Percentiles rank a stretch among this genome's conserved stretches.
Conservation (phyloP, 129 eudicot species). For the Chrysanthemum makinoi region DNA sequence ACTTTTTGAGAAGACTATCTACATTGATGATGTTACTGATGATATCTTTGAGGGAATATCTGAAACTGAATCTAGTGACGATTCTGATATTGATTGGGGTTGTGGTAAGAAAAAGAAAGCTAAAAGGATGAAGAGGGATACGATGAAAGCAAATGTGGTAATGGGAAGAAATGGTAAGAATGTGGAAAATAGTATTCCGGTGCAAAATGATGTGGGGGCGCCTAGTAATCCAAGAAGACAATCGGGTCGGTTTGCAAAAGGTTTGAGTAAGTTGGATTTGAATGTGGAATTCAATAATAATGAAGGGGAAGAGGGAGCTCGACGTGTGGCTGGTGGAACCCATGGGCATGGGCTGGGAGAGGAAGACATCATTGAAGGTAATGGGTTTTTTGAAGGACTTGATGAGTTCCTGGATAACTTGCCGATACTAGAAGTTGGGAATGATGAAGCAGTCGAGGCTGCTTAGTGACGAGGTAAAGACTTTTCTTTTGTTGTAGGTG, state of each 20-base stretch:
- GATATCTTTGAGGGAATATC: slow-evolving; percentile 48
- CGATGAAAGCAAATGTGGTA: slow-evolving; percentile 17
- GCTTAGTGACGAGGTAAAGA: slow-evolving; percentile 47
- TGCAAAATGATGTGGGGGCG: slow-evolving; percentile 33
- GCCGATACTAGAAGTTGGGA: slow-evolving; percentile 65
- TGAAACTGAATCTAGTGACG: slow-evolving; percentile 30
- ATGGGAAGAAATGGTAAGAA: slow-evolving; percentile 24
- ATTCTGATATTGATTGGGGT: slow-evolving; percentile 63
- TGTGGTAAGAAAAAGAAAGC: slow-evolving; percentile 28
- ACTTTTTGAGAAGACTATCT: slow-evolving; percentile 35
- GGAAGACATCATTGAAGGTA: slow-evolving; percentile 58
- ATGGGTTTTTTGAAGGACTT: slow-evolving; percentile 77
- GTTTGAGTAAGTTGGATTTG: slow-evolving; percentile 78
- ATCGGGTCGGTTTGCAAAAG: slow-evolving; percentile 54
- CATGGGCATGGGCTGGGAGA: slow-evolving; percentile 46
- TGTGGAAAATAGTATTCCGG: slow-evolving; percentile 29
- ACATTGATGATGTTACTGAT: slow-evolving; percentile 60
- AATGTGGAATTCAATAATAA: slow-evolving; percentile 77
- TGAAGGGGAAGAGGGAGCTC: slow-evolving; percentile 69
- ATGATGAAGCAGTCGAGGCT: slow-evolving; percentile 70
- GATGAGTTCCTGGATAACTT: slow-evolving; percentile 70
- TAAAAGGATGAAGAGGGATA: slow-evolving; percentile 20
- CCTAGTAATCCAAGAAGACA: slow-evolving; percentile 45
- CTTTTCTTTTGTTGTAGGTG: slow-evolving; percentile 36
- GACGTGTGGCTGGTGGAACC: slow-evolving; percentile 33